These are phyloP conservation scores for Sarcodon sp. DNA, from an alignment of 768 basidiomycete genomes.

Conservation along the genomic window DNA sequence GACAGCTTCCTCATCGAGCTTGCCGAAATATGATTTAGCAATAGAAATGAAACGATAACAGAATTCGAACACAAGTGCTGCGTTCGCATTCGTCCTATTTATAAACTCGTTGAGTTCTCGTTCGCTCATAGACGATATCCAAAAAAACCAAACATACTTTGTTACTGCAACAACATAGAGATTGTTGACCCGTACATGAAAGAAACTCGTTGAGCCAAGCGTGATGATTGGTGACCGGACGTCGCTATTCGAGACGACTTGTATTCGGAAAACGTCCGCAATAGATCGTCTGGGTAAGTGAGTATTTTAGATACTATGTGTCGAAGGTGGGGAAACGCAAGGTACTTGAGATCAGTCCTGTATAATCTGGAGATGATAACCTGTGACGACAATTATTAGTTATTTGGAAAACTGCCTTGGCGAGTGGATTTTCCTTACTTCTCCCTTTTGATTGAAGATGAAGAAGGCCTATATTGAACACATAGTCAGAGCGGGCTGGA, in stretches of 20 bases:
- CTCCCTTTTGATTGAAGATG: constrained; percentile 98
- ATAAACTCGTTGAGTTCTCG: neutral
- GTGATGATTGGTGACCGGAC: constrained; percentile 97
- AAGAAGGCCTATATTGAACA: constrained; percentile 71
- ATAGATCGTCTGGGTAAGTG: constrained; percentile 72
- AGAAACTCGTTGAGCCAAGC: constrained; percentile 96
- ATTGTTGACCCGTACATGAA: constrained; percentile 93
- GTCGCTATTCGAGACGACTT: constrained; percentile 96
- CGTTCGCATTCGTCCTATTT: constrained; percentile 85
- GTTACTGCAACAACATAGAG: constrained; percentile 93
- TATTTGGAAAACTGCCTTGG: neutral
- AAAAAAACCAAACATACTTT: constrained; percentile 44
- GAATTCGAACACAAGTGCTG: constrained; percentile 96
- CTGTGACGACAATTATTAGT: constrained; percentile 21
- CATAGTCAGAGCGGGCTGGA: neutral
- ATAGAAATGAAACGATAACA: constrained; percentile 94
- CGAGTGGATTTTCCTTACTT: constrained; percentile 40
- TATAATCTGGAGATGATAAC: constrained; percentile 95
- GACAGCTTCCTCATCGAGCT: constrained; percentile 93
- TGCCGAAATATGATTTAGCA: constrained; percentile 93
- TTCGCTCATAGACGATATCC: neutral
- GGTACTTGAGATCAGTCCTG: constrained; percentile 91
- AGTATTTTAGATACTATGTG: neutral
- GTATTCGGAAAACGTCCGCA: constrained; percentile 96
- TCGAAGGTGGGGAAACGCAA: neutral